These are phyloP conservation scores for Candida sp. DNA, from an alignment of 1,139 yeast genomes.

Conservation along the genomic window DNA sequence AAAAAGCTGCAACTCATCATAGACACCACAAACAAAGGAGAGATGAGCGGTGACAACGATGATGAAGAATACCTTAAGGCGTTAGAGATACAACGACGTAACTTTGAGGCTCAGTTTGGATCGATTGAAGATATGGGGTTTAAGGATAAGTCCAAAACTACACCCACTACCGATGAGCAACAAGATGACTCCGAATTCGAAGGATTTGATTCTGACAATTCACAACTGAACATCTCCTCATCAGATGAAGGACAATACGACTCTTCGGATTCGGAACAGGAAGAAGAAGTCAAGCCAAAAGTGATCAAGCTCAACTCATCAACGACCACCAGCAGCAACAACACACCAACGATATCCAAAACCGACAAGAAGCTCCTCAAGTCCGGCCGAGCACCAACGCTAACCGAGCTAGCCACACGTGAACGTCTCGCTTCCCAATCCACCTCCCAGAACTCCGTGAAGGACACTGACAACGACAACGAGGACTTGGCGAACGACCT, in stretches of 20 bases:
- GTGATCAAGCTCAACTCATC: slow-evolving; percentile 37
- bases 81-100: slow-evolving; percentile 58
- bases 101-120: slow-evolving; percentile 76
- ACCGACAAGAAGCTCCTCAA: slow-evolving; percentile 36
- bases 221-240: no score
- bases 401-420: slow-evolving; percentile 35
- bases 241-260: slow-evolving; percentile 17
- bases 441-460: no score
- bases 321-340: slow-evolving; percentile 23
- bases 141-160: slow-evolving; percentile 53
- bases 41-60: slow-evolving; percentile 19
- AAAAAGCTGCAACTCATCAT: slow-evolving; percentile 1
- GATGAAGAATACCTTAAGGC: slow-evolving; percentile 49
- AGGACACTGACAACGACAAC: no score
- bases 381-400: slow-evolving; percentile 47
- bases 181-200: slow-evolving; percentile 2
- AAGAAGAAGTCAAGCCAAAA: slow-evolving; percentile 27
- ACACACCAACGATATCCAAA: slow-evolving; percentile 24
- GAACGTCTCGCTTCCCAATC: no score
- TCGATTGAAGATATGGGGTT: slow-evolving; percentile 62
- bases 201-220: slow-evolving; percentile 7
- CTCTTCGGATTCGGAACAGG: slow-evolving; percentile 9
- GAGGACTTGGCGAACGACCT: slow-evolving; percentile 78
- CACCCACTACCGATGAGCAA: slow-evolving; percentile 8
- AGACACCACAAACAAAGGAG: slow-evolving; percentile 10